Evolutionary conservation across 495 filamentous ascomycete species (phyloP), one percentile per base, ranked within the genome.

Genomic region (Eremomyces bilateralis): DNA sequence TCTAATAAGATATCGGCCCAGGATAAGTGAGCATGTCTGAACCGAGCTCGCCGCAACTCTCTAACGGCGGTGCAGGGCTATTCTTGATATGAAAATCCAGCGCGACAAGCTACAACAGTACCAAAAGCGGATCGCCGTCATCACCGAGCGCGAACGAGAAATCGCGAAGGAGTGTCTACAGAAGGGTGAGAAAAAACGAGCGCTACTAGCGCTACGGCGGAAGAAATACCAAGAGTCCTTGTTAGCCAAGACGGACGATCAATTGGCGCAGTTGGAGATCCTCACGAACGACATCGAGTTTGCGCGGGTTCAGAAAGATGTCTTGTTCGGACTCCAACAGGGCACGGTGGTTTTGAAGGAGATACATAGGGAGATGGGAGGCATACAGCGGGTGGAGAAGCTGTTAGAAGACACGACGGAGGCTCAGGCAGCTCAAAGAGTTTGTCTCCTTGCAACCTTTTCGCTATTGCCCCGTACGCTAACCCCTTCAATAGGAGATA

Each of bases 171-270:
- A 81, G 58, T 78, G 84, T 53, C 69, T 97, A 5, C 56, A 61
- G 1, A 60, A 63, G 25, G 68, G 72, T 49, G 77, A 95, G 56
- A 79, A 78, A 48, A 59, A 65, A 45, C 69, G 73, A 33, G 88
- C 88, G 0, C 65, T 92, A 15, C 70, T 97, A 4, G 90, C 90
- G 0, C 65, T 97, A 24, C 80, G 88, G 29, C 71, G 82, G 35
- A 92, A 91, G 55, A 97, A 95, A 53, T 97, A 92, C 62, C 90
- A 97, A 51, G 81, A 94, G 51, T 71, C 77, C 4, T 65, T 97
- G 5, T 69, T 97, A 16, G 61, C 66, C 32, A 88, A 91, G 53
- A 94, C 90, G 4, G 90, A 95, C 53, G 65, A 65, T 4, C 88
- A 95, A 54, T 70, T 97, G 2, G 80, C 75, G 32, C 75, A 84